These are phyloP conservation scores for Lycium ferocissimum DNA, from an alignment of 257 asterid genomes.

Conservation along the genomic window DNA sequence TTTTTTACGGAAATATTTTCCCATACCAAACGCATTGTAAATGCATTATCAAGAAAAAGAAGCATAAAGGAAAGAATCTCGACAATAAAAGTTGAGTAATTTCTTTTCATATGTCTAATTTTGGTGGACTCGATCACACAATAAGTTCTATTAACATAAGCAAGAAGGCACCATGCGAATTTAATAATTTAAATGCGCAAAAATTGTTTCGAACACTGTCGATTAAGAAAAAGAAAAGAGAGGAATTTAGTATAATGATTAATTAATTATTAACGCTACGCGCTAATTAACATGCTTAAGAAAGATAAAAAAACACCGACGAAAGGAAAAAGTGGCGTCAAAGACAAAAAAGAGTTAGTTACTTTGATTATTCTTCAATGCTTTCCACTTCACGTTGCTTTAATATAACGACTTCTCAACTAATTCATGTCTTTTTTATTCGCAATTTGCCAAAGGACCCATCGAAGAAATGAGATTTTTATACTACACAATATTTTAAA, in stretches of 20 bases:
- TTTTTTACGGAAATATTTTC: too few relatives aligned
- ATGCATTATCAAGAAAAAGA: too few relatives aligned
- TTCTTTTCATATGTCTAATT: too few relatives aligned
- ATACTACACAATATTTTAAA: not conserved
- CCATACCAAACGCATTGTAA: too few relatives aligned
- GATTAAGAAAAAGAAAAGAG: not conserved
- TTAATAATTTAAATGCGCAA: too few relatives aligned
- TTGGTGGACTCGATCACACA: too few relatives aligned
- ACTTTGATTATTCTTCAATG: not conserved
- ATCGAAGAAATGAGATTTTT: not conserved
- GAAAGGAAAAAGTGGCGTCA: not conserved
- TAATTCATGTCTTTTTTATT: not conserved
- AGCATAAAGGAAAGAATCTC: too few relatives aligned
- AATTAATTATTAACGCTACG: not conserved
- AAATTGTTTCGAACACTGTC: not conserved
- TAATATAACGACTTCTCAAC: constrained; percentile 21
- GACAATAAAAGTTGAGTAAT: too few relatives aligned
- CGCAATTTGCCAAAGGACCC: not conserved
- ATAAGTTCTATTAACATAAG: too few relatives aligned
- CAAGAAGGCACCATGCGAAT: too few relatives aligned
- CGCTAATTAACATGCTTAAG: constrained; percentile 10
- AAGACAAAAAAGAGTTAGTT: not conserved
- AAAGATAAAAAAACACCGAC: not conserved
- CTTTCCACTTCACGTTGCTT: not conserved
- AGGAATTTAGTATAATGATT: not conserved